phyloP scores from a whole-genome alignment of 1,139 yeast genomes.

The Saccharomycopsis hybrid region DNA sequence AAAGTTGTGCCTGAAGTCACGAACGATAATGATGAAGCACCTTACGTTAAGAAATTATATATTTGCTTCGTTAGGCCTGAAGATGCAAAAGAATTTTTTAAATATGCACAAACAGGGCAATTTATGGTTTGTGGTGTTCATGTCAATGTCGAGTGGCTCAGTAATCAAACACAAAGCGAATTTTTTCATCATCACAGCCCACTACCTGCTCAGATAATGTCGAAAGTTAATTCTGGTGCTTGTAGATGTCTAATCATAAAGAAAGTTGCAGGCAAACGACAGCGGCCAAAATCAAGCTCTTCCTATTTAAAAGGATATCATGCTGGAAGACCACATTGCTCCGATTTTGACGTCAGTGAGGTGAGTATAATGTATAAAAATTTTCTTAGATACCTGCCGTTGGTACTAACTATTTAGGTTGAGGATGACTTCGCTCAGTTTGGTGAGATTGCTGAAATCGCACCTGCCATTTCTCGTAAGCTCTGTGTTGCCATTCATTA shows the following conservation, averaged over 20 bases:
- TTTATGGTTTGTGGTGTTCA: constrained; percentile 56
- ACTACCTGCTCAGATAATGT: background rate
- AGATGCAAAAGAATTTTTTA: constrained; percentile 51
- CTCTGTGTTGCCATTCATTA: constrained; percentile 59
- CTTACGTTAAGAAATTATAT: constrained; percentile 22
- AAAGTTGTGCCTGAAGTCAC: constrained; percentile 30
- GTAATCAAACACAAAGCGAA: constrained; percentile 12
- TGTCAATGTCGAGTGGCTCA: constrained; percentile 35
- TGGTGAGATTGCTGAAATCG: constrained; percentile 58
- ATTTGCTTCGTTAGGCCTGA: constrained; percentile 46
- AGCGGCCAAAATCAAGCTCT: constrained; percentile 13
- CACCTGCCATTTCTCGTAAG: constrained; percentile 62
- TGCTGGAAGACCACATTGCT: constrained; percentile 19
- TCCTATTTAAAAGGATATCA: constrained; percentile 2
- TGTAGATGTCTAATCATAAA: constrained; percentile 38
- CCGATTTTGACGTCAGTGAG: constrained; percentile 34
- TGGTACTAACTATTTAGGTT: constrained; percentile 25
- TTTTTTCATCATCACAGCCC: constrained; percentile 1
- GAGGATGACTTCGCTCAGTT: constrained; percentile 45
- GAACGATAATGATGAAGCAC: constrained; percentile 21
- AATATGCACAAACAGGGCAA: constrained; percentile 49
- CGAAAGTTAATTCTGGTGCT: constrained; percentile 26
- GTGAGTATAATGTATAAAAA: background rate
- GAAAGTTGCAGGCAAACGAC: constrained; percentile 21
- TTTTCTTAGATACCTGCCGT: background rate